These are phyloP conservation scores for Solanum bukasovii DNA, from an alignment of 257 asterid species.

Conservation along the genomic window DNA sequence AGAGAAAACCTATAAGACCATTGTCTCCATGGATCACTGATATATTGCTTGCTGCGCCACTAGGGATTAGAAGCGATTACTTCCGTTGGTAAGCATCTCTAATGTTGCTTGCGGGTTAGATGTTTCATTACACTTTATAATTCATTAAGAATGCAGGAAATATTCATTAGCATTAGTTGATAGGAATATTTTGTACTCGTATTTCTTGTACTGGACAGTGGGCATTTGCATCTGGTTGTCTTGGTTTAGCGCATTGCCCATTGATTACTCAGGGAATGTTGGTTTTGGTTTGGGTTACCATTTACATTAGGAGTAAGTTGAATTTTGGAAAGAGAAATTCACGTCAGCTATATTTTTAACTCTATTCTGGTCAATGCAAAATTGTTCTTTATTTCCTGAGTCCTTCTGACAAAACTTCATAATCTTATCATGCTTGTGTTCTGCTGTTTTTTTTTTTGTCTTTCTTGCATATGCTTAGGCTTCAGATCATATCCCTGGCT, in stretches of 20 bases:
- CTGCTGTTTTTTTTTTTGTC: not conserved
- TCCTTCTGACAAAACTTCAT: not conserved
- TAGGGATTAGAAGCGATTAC: constrained; percentile 94
- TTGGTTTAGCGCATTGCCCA: not conserved
- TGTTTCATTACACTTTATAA: not conserved
- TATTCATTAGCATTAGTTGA: not conserved
- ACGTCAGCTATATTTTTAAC: not conserved
- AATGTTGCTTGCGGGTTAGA: not conserved
- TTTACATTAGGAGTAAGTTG: not conserved
- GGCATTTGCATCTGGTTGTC: not conserved
- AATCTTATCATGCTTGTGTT: not conserved
- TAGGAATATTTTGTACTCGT: not conserved
- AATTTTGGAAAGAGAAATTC: not conserved
- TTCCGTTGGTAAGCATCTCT: constrained; percentile 74
- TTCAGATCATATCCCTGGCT: not conserved
- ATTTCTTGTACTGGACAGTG: not conserved
- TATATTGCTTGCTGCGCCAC: constrained; percentile 94
- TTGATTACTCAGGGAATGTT: not conserved
- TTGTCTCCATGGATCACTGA: constrained; percentile 97
- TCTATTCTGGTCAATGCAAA: not conserved
- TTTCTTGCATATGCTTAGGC: not conserved
- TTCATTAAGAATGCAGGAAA: not conserved
- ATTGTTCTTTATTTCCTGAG: not conserved
- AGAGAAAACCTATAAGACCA: constrained; percentile 83
- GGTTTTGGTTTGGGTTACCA: not conserved